Percentiles rank a stretch among this genome's conserved stretches.
Evolutionary conservation across 345 rosid genomes (phyloP).

Genomic region (Camelina laxa): DNA sequence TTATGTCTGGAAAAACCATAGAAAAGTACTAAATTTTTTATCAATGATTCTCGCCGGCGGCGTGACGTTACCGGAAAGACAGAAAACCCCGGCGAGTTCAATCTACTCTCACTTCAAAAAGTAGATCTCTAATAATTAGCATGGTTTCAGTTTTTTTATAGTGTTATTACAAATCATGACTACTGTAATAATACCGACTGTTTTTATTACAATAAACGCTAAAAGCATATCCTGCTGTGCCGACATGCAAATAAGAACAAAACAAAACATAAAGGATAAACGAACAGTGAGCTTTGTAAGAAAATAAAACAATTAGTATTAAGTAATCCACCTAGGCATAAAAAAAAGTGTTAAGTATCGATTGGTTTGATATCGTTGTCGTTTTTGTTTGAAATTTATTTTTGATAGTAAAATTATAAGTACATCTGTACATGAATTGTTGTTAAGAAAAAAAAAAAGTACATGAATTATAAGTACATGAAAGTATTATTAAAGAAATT

Average conservation of each 20-base stretch:
- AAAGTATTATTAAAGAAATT: too few species aligned
- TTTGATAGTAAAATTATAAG: too few species aligned
- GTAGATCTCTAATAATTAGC: not conserved
- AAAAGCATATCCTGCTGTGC: not conserved
- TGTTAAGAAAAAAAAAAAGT: too few species aligned
- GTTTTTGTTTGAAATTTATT: not conserved
- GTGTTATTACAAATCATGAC: too few species aligned
- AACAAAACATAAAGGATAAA: slow-evolving; percentile 10
- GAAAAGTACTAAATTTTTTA: not conserved
- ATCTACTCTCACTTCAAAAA: not conserved
- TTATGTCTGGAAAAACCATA: not conserved
- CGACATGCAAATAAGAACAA: slow-evolving; percentile 1
- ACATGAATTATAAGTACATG: too few species aligned
- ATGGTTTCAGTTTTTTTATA: too few species aligned
- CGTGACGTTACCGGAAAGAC: not conserved
- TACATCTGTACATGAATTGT: too few species aligned
- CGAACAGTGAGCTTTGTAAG: not conserved
- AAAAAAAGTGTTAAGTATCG: not conserved
- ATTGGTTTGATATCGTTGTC: not conserved
- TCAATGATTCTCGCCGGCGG: slow-evolving; percentile 1
- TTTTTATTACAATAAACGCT: not conserved
- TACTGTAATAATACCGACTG: too few species aligned
- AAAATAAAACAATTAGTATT: not conserved
- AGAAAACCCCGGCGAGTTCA: not conserved
- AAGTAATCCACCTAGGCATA: not conserved